Evolutionary conservation across 73 alveolate genomes (phyloP).

Genomic region (Urostyla sp.): DNA sequence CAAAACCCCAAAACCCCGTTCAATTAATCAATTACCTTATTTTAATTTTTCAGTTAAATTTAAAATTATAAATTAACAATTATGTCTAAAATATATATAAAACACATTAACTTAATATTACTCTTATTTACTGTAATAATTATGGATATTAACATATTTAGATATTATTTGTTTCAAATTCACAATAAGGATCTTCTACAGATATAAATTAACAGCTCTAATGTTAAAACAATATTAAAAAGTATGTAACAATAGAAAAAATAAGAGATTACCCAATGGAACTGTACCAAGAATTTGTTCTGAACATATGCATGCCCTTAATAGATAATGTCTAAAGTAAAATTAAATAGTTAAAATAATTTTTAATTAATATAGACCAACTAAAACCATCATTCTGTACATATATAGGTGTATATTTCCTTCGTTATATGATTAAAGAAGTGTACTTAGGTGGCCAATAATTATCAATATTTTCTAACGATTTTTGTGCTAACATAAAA

Average conservation of each 20-base stretch:
- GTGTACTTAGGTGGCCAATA: neutral
- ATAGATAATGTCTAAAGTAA: conserved; percentile 44
- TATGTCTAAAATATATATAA: too few relatives aligned
- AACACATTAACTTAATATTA: too few relatives aligned
- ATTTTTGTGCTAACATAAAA: conserved; percentile 41
- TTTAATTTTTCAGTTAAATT: too few relatives aligned
- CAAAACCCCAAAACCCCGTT: too few relatives aligned
- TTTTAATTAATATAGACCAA: neutral
- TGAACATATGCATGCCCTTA: conserved; percentile 22
- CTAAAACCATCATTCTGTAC: conserved; percentile 42
- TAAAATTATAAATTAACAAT: too few relatives aligned
- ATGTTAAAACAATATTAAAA: conserved; percentile 4
- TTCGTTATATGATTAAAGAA: neutral
- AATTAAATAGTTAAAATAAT: neutral
- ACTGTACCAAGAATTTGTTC: conserved; percentile 22
- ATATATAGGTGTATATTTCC: conserved; percentile 29
- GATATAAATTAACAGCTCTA: conserved; percentile 1
- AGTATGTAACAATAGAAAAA: conserved; percentile 4
- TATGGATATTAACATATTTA: too few relatives aligned
- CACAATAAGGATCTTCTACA: too few relatives aligned
- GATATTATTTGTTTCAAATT: too few relatives aligned
- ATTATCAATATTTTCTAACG: neutral
- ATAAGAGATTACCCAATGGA: neutral
- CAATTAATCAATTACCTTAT: too few relatives aligned
- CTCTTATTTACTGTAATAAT: too few relatives aligned